Conservation (phyloP, 257 asterid genomes). For the Ajuga chamaepitys region DNA sequence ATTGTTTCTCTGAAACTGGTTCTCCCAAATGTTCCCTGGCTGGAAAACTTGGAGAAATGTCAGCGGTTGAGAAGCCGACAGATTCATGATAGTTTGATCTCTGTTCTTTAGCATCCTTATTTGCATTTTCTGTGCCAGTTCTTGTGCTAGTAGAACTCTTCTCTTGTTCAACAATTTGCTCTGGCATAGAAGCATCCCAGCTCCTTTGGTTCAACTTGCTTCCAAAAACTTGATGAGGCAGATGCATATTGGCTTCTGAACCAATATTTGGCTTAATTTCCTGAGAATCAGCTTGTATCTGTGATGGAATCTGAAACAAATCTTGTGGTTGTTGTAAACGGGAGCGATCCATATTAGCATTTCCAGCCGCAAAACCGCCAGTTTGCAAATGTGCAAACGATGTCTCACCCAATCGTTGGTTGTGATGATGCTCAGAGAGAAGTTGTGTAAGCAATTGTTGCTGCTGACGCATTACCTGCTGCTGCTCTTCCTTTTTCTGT, state of each 20-base stretch:
- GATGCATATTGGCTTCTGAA: slow-evolving; percentile 29
- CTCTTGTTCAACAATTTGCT: slow-evolving; percentile 32
- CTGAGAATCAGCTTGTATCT: slow-evolving; percentile 40
- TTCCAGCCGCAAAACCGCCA: slow-evolving; percentile 44
- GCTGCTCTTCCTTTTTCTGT: slow-evolving; percentile 71
- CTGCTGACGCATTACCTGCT: slow-evolving; percentile 56
- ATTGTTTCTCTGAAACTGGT: slow-evolving; percentile 15
- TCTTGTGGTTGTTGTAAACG: slow-evolving; percentile 43
- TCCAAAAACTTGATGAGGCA: slow-evolving; percentile 46
- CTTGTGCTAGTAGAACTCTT: slow-evolving; percentile 16
- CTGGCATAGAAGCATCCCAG: slow-evolving; percentile 29
- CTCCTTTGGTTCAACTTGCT: slow-evolving; percentile 25
- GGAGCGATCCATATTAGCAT: slow-evolving; percentile 39
- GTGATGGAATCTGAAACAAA: slow-evolving; percentile 40
- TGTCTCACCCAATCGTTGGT: slow-evolving; percentile 44
- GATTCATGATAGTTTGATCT: slow-evolving; percentile 20
- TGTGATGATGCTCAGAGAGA: slow-evolving; percentile 54
- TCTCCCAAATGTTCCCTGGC: slow-evolving; percentile 26
- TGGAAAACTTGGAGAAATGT: slow-evolving; percentile 19
- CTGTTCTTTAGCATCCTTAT: slow-evolving; percentile 6
- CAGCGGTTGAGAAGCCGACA: slow-evolving; percentile 17
- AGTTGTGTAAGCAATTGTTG: slow-evolving; percentile 75
- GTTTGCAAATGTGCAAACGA: slow-evolving; percentile 45
- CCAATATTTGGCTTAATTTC: slow-evolving; percentile 34
- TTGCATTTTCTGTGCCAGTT: slow-evolving; percentile 19